These are phyloP conservation scores for Schwanniomyces vanrijiae DNA, from an alignment of 805 yeast species.

Conservation along the genomic window DNA sequence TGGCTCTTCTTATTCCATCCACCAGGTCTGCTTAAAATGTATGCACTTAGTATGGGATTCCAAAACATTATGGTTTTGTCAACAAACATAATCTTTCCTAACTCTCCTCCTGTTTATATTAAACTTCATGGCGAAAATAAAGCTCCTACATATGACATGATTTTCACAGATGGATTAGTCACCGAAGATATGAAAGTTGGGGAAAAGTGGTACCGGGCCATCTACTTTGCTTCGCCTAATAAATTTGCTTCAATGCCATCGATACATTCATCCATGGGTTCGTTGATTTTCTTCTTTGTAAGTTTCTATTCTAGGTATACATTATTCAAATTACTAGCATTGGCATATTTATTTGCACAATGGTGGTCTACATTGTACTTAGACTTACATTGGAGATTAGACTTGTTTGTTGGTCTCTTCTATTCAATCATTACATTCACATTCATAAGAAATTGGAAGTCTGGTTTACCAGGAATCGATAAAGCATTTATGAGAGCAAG, in stretches of 20 bases:
- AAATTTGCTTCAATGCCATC: conserved; percentile 70
- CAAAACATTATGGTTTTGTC: conserved; percentile 61
- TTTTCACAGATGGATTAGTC: conserved; percentile 70
- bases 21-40: conserved; percentile 59
- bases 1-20: conserved; percentile 67
- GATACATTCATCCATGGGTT: conserved; percentile 66
- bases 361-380: conserved; percentile 78
- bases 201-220: conserved; percentile 56
- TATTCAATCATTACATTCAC: conserved; percentile 50
- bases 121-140: conserved; percentile 59
- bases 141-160: conserved; percentile 60
- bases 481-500: conserved; percentile 39
- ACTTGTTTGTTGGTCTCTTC: conserved; percentile 53
- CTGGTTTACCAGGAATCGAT: conserved; percentile 31
- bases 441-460: conserved; percentile 31
- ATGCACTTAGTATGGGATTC: conserved; percentile 54
- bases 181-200: conserved; percentile 66
- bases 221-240: conserved; percentile 67
- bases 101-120: conserved; percentile 76
- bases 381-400: conserved; percentile 72
- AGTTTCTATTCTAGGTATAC: conserved; percentile 39
- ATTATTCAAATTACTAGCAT: conserved; percentile 32
- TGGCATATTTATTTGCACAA: conserved; percentile 51
- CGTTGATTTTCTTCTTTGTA: conserved; percentile 46
- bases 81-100: conserved; percentile 64